phyloP scores from a whole-genome alignment of 768 basidiomycete species.

The Amanita rubescens region DNA sequence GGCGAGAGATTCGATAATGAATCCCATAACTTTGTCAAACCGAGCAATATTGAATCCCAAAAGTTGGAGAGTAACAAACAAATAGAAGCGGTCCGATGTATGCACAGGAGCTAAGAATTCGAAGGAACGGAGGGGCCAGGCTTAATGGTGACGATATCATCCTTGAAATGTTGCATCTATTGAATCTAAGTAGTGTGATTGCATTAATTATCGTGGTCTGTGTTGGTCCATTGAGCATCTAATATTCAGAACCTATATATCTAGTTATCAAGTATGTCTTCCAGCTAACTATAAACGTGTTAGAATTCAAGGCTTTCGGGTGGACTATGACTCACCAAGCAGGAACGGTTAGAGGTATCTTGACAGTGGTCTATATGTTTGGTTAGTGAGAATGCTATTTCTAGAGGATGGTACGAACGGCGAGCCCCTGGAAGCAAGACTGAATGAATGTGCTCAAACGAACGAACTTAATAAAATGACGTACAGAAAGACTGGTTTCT shows the following conservation, averaged over 20 bases:
- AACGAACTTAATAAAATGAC: constrained; percentile 19
- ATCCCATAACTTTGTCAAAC: no score
- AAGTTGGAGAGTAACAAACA: not conserved
- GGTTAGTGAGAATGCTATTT: not conserved
- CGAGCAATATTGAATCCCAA: no score
- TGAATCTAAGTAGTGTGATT: no score
- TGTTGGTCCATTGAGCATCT: no score
- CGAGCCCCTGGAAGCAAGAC: constrained; percentile 28
- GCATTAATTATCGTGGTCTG: no score
- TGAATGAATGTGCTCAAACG: not conserved
- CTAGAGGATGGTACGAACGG: constrained; percentile 20
- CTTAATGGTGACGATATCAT: no score
- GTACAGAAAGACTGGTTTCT: constrained; percentile 86
- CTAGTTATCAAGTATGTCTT: not conserved
- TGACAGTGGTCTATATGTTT: constrained; percentile 54
- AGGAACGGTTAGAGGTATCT: constrained; percentile 79
- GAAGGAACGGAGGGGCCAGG: no score
- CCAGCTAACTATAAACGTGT: not conserved
- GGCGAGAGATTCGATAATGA: no score
- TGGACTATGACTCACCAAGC: constrained; percentile 44
- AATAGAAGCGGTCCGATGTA: not conserved
- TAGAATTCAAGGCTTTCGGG: no score
- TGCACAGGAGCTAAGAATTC: not conserved
- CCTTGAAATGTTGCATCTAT: no score
- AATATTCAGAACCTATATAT: no score